Conservation (phyloP, 169 alveolate genomes). For the Besnoitia besnoiti region DNA sequence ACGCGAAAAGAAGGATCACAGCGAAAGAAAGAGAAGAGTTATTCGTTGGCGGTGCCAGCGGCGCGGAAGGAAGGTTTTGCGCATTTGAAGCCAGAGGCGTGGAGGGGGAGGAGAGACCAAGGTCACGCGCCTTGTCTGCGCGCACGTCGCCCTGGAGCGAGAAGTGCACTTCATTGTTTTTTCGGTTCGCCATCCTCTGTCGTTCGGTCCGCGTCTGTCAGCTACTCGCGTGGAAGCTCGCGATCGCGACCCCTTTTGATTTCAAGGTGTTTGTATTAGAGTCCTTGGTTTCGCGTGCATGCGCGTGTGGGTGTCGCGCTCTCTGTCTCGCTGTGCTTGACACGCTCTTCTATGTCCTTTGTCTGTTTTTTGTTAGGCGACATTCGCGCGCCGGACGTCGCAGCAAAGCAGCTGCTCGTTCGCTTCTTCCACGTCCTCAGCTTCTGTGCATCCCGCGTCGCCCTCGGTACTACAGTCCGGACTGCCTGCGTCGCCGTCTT, state of each 20-base stretch:
- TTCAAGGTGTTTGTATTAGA: too few species aligned
- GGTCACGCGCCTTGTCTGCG: too few species aligned
- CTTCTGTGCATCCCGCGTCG: background rate
- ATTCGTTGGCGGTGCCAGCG: background rate
- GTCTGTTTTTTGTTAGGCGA: background rate
- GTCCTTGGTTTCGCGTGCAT: too few species aligned
- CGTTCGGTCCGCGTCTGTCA: too few species aligned
- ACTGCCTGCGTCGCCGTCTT: background rate
- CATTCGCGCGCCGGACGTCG: background rate
- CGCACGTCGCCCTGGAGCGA: too few species aligned
- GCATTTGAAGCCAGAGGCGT: too few species aligned
- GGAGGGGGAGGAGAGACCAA: too few species aligned
- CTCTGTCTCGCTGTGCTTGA: background rate
- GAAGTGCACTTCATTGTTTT: too few species aligned
- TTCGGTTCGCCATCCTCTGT: too few species aligned
- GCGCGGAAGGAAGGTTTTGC: background rate
- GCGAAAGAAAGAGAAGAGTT: background rate
- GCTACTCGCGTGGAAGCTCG: too few species aligned
- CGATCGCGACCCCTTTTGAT: too few species aligned
- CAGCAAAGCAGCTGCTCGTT: background rate
- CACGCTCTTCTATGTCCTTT: background rate
- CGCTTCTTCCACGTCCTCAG: background rate
- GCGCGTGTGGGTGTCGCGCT: too few species aligned
- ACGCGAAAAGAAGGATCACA: background rate
- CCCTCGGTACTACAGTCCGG: background rate